Evolutionary conservation across 495 filamentous ascomycete genomes (phyloP).

Genomic region (Trichoderma reesei): DNA sequence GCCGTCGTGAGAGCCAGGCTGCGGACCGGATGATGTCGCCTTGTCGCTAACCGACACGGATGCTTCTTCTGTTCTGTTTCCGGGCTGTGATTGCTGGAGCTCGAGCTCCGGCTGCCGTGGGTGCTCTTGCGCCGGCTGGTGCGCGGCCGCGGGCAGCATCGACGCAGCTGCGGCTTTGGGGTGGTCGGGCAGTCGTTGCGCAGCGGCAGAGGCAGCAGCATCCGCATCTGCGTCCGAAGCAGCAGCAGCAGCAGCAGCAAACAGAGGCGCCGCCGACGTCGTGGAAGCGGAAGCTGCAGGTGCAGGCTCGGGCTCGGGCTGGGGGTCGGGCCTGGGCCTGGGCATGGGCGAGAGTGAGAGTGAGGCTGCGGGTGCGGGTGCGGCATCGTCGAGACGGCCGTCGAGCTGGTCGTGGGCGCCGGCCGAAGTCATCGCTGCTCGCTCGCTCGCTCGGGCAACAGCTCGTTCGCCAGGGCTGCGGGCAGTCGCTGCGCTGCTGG

Average conservation of each 20-base stretch:
- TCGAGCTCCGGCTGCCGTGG: not conserved
- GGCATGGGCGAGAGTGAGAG: too few species aligned
- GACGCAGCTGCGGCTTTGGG: not conserved
- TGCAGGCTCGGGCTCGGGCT: not conserved
- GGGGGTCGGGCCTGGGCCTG: not conserved
- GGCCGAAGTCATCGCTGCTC: conserved; percentile 15
- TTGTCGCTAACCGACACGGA: not conserved
- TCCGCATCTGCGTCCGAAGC: not conserved
- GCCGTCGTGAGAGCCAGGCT: not conserved
- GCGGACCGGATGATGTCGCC: not conserved
- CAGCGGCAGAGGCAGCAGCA: not conserved
- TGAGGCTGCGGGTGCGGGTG: too few species aligned
- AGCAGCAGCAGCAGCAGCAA: not conserved
- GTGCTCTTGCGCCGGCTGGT: not conserved
- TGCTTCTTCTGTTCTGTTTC: not conserved
- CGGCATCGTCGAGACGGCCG: not conserved
- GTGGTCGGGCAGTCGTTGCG: not conserved
- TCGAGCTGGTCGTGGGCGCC: not conserved
- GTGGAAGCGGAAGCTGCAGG: not conserved
- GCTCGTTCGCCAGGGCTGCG: conserved; percentile 11
- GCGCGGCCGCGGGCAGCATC: not conserved
- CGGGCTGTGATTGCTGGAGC: not conserved
- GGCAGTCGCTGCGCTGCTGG: not conserved
- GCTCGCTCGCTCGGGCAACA: not conserved
- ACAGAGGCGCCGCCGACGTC: too few species aligned